Conservation (phyloP, 176 grass and related monocot genomes). For the Cenchrus americanus region DNA sequence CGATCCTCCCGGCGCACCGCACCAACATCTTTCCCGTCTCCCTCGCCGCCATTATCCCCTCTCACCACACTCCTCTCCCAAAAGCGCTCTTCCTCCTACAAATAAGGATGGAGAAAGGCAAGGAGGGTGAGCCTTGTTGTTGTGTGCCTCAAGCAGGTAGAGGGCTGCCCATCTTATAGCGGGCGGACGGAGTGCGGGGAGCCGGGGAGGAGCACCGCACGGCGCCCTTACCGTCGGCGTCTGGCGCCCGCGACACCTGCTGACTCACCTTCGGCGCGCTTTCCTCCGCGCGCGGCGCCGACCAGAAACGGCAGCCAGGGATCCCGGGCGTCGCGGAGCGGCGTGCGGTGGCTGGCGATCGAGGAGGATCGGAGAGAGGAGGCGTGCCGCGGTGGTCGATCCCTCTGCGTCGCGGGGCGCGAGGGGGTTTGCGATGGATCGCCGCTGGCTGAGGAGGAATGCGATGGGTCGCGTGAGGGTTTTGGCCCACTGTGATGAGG, state of each 20-base stretch:
- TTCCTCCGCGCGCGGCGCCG: too few relatives aligned
- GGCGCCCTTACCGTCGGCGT: background rate
- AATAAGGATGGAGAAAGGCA: background rate
- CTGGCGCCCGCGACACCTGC: background rate
- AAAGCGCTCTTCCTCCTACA: background rate
- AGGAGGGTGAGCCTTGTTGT: background rate
- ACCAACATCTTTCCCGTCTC: background rate
- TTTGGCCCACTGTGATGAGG: too few relatives aligned
- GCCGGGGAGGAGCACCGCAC: background rate
- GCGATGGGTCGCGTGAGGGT: too few relatives aligned
- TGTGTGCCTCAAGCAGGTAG: background rate
- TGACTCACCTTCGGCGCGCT: background rate
- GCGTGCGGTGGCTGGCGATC: too few relatives aligned
- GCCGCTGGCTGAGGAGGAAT: too few relatives aligned
- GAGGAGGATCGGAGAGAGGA: too few relatives aligned
- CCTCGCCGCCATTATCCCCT: background rate
- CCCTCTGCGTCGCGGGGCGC: too few relatives aligned
- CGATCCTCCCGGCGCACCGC: slow-evolving; percentile 21
- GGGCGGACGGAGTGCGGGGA: too few relatives aligned
- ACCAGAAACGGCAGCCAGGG: background rate
- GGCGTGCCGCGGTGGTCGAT: too few relatives aligned
- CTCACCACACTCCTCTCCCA: background rate
- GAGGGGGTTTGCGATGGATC: too few relatives aligned
- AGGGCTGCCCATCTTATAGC: background rate
- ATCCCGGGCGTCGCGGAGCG: too few relatives aligned